phyloP scores from a whole-genome alignment of 2,329 filamentous ascomycete species.

The Zalaria obscura region DNA sequence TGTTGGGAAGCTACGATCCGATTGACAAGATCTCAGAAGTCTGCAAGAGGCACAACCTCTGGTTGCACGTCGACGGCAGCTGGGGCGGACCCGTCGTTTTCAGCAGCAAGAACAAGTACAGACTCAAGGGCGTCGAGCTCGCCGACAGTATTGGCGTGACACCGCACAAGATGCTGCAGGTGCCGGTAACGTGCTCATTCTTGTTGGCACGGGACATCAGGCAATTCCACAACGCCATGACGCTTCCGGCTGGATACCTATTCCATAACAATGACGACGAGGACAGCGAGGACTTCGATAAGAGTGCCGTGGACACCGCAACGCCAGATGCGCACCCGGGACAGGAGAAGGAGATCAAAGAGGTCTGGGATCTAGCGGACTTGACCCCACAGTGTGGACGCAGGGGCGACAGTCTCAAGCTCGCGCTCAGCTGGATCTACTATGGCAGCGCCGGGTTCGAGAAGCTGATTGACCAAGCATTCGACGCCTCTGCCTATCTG shows the following conservation, averaged over 20 bases:
- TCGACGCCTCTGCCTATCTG: slow-evolving; percentile 56
- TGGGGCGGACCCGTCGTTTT: slow-evolving; percentile 86
- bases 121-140: slow-evolving; percentile 55
- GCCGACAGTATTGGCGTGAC: slow-evolving; percentile 80
- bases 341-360: slow-evolving; percentile 20
- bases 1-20: slow-evolving; percentile 78
- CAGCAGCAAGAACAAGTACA: slow-evolving; percentile 44
- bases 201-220: slow-evolving; percentile 64
- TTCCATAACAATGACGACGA: slow-evolving; percentile 25
- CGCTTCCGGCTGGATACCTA: slow-evolving; percentile 66
- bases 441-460: slow-evolving; percentile 67
- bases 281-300: slow-evolving; percentile 20
- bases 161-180: slow-evolving; percentile 94
- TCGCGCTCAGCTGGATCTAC: slow-evolving; percentile 81
- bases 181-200: slow-evolving; percentile 82
- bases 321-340: slow-evolving; percentile 13
- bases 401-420: slow-evolving; percentile 70
- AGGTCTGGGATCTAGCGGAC: slow-evolving; percentile 82
- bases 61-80: slow-evolving; percentile 85
- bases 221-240: slow-evolving; percentile 72
- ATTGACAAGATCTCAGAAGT: slow-evolving; percentile 55
- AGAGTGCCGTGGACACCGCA: slow-evolving; percentile 8
- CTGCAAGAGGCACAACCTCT: slow-evolving; percentile 59
- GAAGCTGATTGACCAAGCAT: slow-evolving; percentile 49
- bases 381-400: slow-evolving; percentile 88